These are phyloP conservation scores for Colletotrichum australisinense DNA, from an alignment of 2,329 filamentous ascomycete genomes.

Conservation along the genomic window DNA sequence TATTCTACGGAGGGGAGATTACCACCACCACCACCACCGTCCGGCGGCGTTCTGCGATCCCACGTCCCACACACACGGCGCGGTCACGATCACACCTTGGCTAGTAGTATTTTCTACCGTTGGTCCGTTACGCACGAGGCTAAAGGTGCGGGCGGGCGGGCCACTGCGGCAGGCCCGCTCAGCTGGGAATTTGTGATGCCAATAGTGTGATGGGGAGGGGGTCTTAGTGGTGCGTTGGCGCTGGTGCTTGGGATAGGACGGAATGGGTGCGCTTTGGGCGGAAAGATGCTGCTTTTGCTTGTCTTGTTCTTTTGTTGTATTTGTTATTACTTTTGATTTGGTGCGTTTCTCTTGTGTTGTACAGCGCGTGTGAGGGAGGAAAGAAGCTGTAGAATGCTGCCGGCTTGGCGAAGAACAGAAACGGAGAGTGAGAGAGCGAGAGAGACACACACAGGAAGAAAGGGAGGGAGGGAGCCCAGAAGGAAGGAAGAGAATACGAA, in stretches of 20 bases:
- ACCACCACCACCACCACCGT: not conserved
- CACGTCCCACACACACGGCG: conserved; percentile 1
- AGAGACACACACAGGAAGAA: not conserved
- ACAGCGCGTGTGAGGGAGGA: no score
- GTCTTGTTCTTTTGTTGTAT: no score
- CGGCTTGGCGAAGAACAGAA: not conserved
- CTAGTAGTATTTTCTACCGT: no score
- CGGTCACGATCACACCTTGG: not conserved
- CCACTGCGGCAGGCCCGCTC: not conserved
- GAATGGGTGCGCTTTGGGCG: not conserved
- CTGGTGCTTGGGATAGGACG: not conserved
- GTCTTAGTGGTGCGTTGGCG: not conserved
- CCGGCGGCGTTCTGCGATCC: not conserved
- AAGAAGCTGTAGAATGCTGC: not conserved
- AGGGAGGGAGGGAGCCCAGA: not conserved
- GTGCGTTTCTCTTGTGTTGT: no score
- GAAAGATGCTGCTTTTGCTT: no score
- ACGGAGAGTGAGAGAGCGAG: not conserved
- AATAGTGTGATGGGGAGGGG: not conserved
- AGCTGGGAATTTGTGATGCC: not conserved
- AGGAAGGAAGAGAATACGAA: not conserved
- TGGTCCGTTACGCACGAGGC: not conserved
- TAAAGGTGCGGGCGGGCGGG: not conserved
- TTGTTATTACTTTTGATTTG: no score
- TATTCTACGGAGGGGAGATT: not conserved